phyloP scores from a whole-genome alignment of 495 filamentous ascomycete species.

The Penicillium silybi region DNA sequence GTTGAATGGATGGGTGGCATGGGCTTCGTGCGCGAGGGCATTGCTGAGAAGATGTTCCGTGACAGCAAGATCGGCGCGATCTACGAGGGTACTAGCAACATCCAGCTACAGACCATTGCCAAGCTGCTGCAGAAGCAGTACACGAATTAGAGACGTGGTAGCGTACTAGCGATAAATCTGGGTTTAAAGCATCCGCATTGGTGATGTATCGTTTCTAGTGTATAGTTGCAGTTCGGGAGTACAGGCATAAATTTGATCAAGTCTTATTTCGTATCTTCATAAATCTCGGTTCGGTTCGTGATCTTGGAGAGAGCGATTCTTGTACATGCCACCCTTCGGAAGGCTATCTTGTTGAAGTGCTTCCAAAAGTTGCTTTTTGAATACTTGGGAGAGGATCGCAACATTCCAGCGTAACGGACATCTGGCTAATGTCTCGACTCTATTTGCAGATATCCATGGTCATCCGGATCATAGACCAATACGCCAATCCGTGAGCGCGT shows the following conservation, averaged over 20 bases:
- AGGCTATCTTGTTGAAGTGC: background rate
- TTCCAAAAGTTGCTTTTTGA: background rate
- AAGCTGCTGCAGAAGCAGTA: conserved; percentile 91
- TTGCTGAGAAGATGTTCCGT: conserved; percentile 96
- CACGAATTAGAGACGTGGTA: conserved; percentile 37
- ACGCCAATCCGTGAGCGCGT: too few relatives aligned
- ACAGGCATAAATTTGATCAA: conserved; percentile 2
- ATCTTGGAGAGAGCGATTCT: background rate
- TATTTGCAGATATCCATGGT: background rate
- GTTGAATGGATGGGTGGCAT: conserved; percentile 99
- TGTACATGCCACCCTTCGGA: background rate
- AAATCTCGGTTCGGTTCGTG: background rate
- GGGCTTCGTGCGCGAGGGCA: conserved; percentile 92
- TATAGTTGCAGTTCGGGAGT: conserved; percentile 5
- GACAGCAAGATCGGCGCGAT: conserved; percentile 99
- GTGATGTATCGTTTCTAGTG: background rate
- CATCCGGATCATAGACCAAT: too few relatives aligned
- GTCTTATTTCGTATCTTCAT: background rate
- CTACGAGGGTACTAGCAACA: conserved; percentile 90
- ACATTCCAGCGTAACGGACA: background rate
- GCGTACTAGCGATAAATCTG: conserved; percentile 2
- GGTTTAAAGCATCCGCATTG: background rate
- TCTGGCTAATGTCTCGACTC: background rate
- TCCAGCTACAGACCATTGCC: conserved; percentile 88
- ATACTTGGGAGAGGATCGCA: background rate